Evolutionary conservation across 371 early-diverging fungal genomes (phyloP), one percentile per base, ranked within the genome.

Genomic region (Mortierella sp.): DNA sequence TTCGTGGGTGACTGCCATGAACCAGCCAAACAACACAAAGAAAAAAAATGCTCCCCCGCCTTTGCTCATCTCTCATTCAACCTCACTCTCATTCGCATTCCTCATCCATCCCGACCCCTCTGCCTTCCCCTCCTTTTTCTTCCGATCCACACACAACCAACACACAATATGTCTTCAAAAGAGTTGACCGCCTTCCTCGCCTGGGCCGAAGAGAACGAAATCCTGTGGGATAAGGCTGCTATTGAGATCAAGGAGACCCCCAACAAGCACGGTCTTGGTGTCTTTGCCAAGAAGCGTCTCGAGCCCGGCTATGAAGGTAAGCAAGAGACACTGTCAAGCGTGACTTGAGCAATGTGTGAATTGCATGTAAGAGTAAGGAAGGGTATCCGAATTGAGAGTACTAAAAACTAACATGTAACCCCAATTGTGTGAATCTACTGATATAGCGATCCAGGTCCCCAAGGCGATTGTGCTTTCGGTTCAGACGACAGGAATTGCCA

Each of bases 401-500:
- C 63, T 37, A 63, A 39, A 43, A 31, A 45, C 16, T 24, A n/a
- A 26, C 41, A 55, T 14, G 14, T 66, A 34, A 44, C 48, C 39
- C 22, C 29, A 41, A 37, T 41, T 5, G 14, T 31, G 26, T 24
- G 31, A 52, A 64, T 19, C 40, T 34, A 34, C 44, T 11, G 84
- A 77, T 58, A 16, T 82, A 91, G 92, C 86, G 45, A 90, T 91
- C 26, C 85, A 86, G 77, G 90, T 92, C 31, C 91, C 96, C 37
- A 96, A 95, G 76, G 77, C 89, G 1, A 83, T 90, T 11, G 88
- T 96, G 14, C 88, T 96, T 4, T 94, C 95, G 19, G 79, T 90
- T 10, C 90, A 93, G 70, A 93, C 91, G 10, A 90, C 92, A 45
- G 95, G 92, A 6, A 90, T 96, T 55, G 91, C 95, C 73, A 93